A percentile compares a stretch with the other conserved stretches of the same genome.
Evolutionary conservation across 306 rosid genomes (phyloP).

Genomic region (Lathyrus oleraceus): DNA sequence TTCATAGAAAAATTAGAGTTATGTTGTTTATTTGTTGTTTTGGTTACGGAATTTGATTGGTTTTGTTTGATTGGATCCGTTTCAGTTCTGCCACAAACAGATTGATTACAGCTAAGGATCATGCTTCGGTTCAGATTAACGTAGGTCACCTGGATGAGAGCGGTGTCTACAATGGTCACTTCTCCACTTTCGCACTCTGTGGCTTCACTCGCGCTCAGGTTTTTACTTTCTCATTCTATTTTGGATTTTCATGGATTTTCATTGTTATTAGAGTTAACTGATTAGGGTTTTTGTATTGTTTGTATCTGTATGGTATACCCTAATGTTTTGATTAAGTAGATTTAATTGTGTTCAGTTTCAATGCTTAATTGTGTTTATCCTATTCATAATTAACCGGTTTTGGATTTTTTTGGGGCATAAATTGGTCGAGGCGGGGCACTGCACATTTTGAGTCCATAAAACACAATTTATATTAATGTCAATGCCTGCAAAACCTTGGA

Average conservation of each 20-base stretch:
- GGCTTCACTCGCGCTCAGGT: slow-evolving; percentile 71
- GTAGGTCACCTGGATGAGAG: slow-evolving; percentile 69
- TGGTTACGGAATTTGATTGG: not conserved
- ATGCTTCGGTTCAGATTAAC: slow-evolving; percentile 70
- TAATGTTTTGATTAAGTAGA: no score
- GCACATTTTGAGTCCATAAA: no score
- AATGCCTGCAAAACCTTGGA: no score
- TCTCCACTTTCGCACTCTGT: slow-evolving; percentile 67
- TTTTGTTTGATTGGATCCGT: not conserved
- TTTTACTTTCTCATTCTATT: not conserved
- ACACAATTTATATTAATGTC: no score
- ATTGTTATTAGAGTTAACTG: not conserved
- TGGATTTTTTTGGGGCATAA: no score
- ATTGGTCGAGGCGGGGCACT: no score
- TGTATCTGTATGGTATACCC: no score
- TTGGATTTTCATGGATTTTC: no score
- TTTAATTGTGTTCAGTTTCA: no score
- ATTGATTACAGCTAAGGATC: slow-evolving; percentile 67
- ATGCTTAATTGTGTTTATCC: no score
- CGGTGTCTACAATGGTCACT: slow-evolving; percentile 58
- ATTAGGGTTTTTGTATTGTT: not conserved
- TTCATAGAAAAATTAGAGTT: not conserved
- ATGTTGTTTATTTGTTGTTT: no score
- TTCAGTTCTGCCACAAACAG: slow-evolving; percentile 71
- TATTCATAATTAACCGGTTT: no score